Percentiles rank a stretch among this genome's conserved stretches.
phyloP scores from a whole-genome alignment of 1,284 basidiomycete genomes.

The Apiotrichum veenhuisii region DNA sequence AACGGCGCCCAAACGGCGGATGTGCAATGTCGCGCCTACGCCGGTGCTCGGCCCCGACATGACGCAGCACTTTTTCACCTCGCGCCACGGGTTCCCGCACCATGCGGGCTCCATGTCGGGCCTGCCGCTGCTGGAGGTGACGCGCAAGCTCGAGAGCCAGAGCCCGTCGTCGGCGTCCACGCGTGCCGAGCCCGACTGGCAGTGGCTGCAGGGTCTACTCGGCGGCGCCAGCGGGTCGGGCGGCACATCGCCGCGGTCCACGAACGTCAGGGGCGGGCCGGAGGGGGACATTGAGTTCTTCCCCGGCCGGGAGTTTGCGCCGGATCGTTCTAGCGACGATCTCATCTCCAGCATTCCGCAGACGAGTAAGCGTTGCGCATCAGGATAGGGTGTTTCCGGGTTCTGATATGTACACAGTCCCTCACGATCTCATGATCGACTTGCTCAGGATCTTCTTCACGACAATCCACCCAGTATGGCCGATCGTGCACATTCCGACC shows the following conservation, averaged over 20 bases:
- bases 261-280: not conserved
- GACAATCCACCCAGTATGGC: slow-evolving; percentile 19
- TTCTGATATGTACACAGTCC: slow-evolving; percentile 1
- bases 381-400: rapidly evolving
- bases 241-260: not conserved
- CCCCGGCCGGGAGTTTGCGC: slow-evolving; percentile 8
- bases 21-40: not conserved
- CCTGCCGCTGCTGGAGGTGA: slow-evolving; percentile 16
- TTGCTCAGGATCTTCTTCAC: slow-evolving; percentile 16
- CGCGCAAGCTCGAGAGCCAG: not conserved
- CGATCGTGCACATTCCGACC: slow-evolving; percentile 18
- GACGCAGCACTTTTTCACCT: slow-evolving; percentile 15
- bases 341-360: slow-evolving; percentile 6
- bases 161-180: not conserved
- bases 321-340: slow-evolving; percentile 1
- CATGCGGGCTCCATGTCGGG: slow-evolving; percentile 20
- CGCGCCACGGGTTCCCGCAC: slow-evolving; percentile 10
- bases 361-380: not conserved
- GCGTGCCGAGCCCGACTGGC: slow-evolving; percentile 12
- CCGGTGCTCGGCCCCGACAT: not conserved
- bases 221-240: slow-evolving; percentile 1
- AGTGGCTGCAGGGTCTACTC: slow-evolving; percentile 16
- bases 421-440: slow-evolving; percentile 12
- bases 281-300: slow-evolving; percentile 10
- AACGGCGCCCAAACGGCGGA: not conserved